Conservation (phyloP, 495 filamentous ascomycete genomes). For the Lindgomyces ingoldianus region DNA sequence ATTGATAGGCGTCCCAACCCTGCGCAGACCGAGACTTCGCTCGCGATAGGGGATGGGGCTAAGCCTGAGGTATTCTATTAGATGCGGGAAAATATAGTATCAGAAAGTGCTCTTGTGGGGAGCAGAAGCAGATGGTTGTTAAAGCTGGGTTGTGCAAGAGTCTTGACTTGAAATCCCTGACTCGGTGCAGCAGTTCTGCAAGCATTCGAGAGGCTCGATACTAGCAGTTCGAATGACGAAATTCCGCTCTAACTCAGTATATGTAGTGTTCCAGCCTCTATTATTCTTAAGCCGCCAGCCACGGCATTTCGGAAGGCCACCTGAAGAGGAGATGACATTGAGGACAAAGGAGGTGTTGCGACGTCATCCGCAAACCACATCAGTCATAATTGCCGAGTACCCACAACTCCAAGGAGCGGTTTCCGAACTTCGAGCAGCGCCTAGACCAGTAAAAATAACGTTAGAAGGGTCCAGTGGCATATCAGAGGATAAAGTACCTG, state of each 20-base stretch:
- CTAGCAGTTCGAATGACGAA: neutral
- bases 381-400: too few species aligned
- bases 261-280: too few species aligned
- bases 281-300: too few species aligned
- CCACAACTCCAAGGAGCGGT: too few species aligned
- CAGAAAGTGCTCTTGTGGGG: neutral
- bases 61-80: neutral
- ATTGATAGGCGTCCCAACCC: neutral
- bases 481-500: too few species aligned
- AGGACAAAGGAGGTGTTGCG: too few species aligned
- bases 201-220: neutral
- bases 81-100: neutral
- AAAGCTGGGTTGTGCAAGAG: neutral
- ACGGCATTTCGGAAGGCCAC: too few species aligned
- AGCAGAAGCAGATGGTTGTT: neutral
- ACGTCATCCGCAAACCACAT: too few species aligned
- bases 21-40: neutral
- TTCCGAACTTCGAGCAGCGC: too few species aligned
- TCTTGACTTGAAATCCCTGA: neutral
- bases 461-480: too few species aligned
- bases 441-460: too few species aligned
- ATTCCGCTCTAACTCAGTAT: neutral
- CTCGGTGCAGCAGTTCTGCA: neutral
- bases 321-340: too few species aligned
- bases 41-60: neutral